A percentile compares a stretch with the other conserved stretches of the same genome.
Conservation (phyloP, 2,329 filamentous ascomycete species). For the Periconia sp. region DNA sequence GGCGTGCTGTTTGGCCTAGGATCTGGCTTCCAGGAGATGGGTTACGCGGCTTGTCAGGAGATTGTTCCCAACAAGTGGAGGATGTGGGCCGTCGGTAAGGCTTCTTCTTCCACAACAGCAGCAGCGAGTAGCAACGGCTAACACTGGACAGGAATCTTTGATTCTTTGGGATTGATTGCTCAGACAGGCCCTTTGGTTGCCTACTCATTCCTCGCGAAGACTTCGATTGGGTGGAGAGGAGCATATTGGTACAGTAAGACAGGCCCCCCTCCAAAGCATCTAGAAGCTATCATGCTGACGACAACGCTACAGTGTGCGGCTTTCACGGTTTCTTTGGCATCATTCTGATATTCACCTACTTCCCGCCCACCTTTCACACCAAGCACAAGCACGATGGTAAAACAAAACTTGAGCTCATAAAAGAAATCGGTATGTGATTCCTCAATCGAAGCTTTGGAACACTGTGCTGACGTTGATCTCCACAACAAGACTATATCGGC, state of each 20-base stretch:
- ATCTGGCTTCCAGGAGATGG: conserved; percentile 30
- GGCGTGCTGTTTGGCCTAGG: conserved; percentile 27
- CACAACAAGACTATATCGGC: conserved; percentile 59
- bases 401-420: conserved; percentile 35
- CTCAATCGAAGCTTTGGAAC: no score
- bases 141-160: conserved; percentile 18
- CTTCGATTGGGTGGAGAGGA: conserved; percentile 32
- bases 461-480: no score
- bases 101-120: not conserved
- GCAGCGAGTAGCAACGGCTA: no score
- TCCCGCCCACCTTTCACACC: conserved; percentile 31
- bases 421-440: no score
- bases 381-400: conserved; percentile 34
- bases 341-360: conserved; percentile 38
- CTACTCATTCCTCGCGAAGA: conserved; percentile 39
- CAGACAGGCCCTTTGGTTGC: conserved; percentile 32
- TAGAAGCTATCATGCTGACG: not conserved
- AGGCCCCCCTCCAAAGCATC: conserved; percentile 7
- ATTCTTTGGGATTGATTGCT: conserved; percentile 30
- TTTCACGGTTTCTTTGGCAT: conserved; percentile 20
- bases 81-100: conserved; percentile 29
- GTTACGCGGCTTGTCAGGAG: conserved; percentile 24
- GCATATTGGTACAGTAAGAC: conserved; percentile 42
- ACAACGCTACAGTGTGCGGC: conserved; percentile 10
- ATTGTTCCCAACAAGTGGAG: conserved; percentile 31